A percentile compares a stretch with the other conserved stretches of the same genome.
These are phyloP conservation scores for Verticillium tricorpus DNA, from an alignment of 2,329 filamentous ascomycete genomes.

Conservation along the genomic window DNA sequence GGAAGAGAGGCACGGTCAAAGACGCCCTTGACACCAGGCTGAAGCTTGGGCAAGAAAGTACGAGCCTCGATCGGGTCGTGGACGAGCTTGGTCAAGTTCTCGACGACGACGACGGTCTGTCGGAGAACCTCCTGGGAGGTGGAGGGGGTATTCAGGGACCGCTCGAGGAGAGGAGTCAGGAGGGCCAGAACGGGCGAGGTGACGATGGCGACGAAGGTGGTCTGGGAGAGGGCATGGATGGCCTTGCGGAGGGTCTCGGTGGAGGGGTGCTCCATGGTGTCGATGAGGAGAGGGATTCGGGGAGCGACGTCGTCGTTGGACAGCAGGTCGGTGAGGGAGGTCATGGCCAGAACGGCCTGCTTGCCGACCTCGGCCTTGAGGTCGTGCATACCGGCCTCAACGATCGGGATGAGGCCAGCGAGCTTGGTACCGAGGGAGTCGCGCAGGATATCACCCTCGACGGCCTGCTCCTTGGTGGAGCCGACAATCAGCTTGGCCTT, in stretches of 20 bases:
- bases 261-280: conserved; percentile 92
- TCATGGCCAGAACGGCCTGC: conserved; percentile 90
- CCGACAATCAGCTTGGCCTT: conserved; percentile 85
- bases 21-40: conserved; percentile 88
- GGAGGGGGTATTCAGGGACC: conserved; percentile 84
- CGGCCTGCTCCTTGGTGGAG: conserved; percentile 73
- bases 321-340: conserved; percentile 78
- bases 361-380: conserved; percentile 86
- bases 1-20: conserved; percentile 85
- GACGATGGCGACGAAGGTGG: conserved; percentile 96
- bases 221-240: conserved; percentile 93
- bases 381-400: conserved; percentile 93
- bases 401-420: conserved; percentile 82
- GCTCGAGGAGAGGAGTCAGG: conserved; percentile 89
- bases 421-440: conserved; percentile 87
- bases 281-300: conserved; percentile 84
- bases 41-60: conserved; percentile 90
- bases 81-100: conserved; percentile 97
- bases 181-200: conserved; percentile 93
- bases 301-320: conserved; percentile 97
- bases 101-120: conserved; percentile 92
- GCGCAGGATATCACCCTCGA: conserved; percentile 82
- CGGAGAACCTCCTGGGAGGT: conserved; percentile 92
- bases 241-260: conserved; percentile 87
- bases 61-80: conserved; percentile 92